Base-by-base conservation (phyloP, 768 basidiomycete species). In the Hortiboletus flavorubellus region DNA sequence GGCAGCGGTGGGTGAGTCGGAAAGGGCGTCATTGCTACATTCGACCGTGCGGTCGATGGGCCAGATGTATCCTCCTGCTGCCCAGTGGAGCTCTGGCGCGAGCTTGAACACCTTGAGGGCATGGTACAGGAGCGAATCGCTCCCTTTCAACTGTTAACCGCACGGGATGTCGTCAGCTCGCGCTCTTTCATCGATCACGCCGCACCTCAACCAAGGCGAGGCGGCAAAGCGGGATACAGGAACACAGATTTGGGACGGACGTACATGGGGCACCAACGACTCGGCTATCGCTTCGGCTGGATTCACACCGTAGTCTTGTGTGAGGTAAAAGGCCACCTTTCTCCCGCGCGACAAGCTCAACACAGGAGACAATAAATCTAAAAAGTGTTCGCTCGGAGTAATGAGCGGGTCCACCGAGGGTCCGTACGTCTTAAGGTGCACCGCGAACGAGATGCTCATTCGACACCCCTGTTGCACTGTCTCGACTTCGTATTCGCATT, bases 51-150 rank as follows among this genome's bases (percentile, higher is more conserved):
- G 80, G 62, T 88, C 86, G 26, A 82, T 76, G 0, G 89, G 84
- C 90, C 91, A 92, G 57, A 92, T 77, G 67, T 87, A 91, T 18
- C 89, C 89, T 2, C 89, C 89, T 33, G 91, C 90, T 16, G 85
- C 83, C 86, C 88, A 92, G 55, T 87, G 87, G 2, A 92, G 77
- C 56, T 87, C 87, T 0, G 88, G 87, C 1, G 73, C 69, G 44
- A 92, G 81, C 56, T 90, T 90, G 75, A 84, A 89, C 38, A 86
- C 69, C 68, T 87, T 89, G 66, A 91, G 72, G 3, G 89, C 86
- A 49, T 89, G 86, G 67, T 89, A 90, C 8, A 92, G 70, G 33
- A 89, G 68, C 5, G 85, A 83, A 63, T 92, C 90, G 21, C 84
- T 84, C 35, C 87, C 89, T 72, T 88, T 90, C 46, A 92, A 71